Evolutionary conservation across 1,284 basidiomycete genomes (phyloP).

Genomic region (Irpex sp.): DNA sequence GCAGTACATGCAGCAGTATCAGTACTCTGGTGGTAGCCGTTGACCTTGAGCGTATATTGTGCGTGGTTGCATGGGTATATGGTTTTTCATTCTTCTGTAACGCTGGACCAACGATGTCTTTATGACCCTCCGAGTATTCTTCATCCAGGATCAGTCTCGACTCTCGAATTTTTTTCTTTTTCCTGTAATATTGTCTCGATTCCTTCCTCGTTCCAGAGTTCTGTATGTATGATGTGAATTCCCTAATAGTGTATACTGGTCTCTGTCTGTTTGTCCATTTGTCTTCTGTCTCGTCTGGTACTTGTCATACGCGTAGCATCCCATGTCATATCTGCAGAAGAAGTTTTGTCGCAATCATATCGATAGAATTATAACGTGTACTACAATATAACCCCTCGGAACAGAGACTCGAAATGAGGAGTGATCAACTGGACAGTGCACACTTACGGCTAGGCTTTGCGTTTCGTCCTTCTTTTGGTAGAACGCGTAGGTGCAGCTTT

Average conservation of each 20-base stretch:
- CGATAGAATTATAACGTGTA: not conserved
- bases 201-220: not conserved
- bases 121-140: not conserved
- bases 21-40: constrained; percentile 15
- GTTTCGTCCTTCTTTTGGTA: not conserved
- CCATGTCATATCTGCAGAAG: not conserved
- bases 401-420: too few relatives aligned
- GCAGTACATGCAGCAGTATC: constrained; percentile 25
- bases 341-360: not conserved
- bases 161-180: too few relatives aligned
- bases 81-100: not conserved
- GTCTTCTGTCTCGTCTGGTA: too few relatives aligned
- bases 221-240: not conserved
- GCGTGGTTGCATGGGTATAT: too few relatives aligned
- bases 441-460: too few relatives aligned
- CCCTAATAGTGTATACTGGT: not conserved
- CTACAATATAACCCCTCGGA: not conserved
- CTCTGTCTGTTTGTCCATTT: not conserved
- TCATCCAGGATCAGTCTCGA: too few relatives aligned
- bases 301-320: not conserved
- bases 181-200: too few relatives aligned
- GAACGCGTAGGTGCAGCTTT: not conserved
- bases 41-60: not conserved
- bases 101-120: not conserved
- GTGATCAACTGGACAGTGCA: too few relatives aligned